A percentile compares a stretch with the other conserved stretches of the same genome.
Conservation (phyloP, 257 asterid genomes). For the Rauvolfia tetraphylla region DNA sequence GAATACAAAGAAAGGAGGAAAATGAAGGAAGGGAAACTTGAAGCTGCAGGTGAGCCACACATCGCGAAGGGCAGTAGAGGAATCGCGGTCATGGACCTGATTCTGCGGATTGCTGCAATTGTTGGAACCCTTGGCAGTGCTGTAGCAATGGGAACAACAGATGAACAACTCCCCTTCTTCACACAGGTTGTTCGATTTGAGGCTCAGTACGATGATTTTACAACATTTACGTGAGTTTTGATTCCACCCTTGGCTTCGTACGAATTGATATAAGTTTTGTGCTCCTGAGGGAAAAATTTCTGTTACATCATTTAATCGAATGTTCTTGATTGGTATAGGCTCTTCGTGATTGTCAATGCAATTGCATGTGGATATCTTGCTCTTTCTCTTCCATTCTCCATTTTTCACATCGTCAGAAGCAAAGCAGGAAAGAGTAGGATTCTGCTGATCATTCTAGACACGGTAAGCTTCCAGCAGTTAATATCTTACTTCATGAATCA, state of each 20-base stretch:
- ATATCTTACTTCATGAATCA: background rate
- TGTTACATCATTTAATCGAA: background rate
- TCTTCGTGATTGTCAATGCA: conserved; percentile 59
- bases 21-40: conserved; percentile 41
- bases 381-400: conserved; percentile 53
- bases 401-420: conserved; percentile 53
- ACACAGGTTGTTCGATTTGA: conserved; percentile 52
- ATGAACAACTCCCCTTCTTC: conserved; percentile 61
- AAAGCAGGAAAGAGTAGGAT: conserved; percentile 56
- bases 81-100: conserved; percentile 46
- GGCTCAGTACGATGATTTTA: conserved; percentile 66
- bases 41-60: conserved; percentile 24
- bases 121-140: conserved; percentile 66
- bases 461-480: conserved; percentile 28
- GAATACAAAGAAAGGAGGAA: background rate
- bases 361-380: conserved; percentile 62
- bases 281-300: background rate
- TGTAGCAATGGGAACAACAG: conserved; percentile 69
- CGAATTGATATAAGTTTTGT: background rate
- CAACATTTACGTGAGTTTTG: conserved; percentile 48
- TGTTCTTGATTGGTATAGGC: conserved; percentile 25
- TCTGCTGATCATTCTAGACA: conserved; percentile 49
- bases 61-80: conserved; percentile 35
- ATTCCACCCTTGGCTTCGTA: background rate
- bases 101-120: conserved; percentile 54